Base-by-base conservation (phyloP, 108 stramenopile genomes). In the Cyclotella baltica region DNA sequence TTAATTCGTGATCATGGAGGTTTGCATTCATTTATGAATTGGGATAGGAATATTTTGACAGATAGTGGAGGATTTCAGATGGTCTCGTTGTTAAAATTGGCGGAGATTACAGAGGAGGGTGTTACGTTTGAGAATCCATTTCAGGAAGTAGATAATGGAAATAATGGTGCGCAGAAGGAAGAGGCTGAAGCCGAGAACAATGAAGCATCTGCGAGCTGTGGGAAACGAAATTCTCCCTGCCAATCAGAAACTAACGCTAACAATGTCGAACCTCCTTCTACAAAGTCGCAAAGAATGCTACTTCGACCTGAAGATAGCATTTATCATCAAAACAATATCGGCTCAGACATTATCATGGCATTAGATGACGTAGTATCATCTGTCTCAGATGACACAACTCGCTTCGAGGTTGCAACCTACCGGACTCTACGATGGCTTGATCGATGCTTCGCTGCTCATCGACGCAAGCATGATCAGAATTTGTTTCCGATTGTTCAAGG, bases 31-130 rank as follows among this genome's bases (percentile, higher is more conserved):
- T 97, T 99, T 75, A 97, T 97, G 92, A 77, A 87, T 63, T 96
- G 95, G 87, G 67, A 78, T 58, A 50, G 89, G 31, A 89, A 90
- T 25, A 75, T 96, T 20, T 80, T 99, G 52, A 99, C 98, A 0
- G 98, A 99, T 82, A 92, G 90, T 51, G 98, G 98, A 29, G 98
- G 98, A 1, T 99, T 99, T 88, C 98, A 99, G 76, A 99, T 99
- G 97, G 98, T 99, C 50, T 95, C 93, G 0, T 81, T 99, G 73
- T 83, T 94, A 10, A 89, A 94, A 37, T 75, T 99, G 50, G 96
- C 97, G 3, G 83, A 93, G 66, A 95, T 99, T 55, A 97, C 95
- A 4, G 98, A 99, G 86, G 90, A 99, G 47, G 98, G 97, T 13
- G 98, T 99, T 6, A 80, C 86, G n/a, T 99, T 99, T 76, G 91